Base-by-base conservation (phyloP, 1,284 basidiomycete genomes). In the Prillingera fragicola region DNA sequence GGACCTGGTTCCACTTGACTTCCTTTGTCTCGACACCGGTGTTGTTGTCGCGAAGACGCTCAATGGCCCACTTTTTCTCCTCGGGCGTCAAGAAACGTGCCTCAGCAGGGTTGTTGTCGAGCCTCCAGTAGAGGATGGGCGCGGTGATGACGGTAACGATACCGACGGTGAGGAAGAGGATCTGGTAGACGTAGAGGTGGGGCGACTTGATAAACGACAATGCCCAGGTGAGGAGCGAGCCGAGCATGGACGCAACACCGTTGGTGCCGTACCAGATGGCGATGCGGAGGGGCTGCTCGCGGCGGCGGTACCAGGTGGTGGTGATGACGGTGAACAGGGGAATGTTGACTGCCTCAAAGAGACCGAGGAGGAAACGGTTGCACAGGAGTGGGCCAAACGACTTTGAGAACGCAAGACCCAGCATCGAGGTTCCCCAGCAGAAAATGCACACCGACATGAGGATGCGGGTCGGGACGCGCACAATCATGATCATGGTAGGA, bases 251-350 rank as follows among this genome's bases (percentile, higher is more conserved):
- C 15, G 41, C 44, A 25, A 49, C 22, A 12, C 52, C 48, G 45
- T 54, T 54, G 8, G 45, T 52, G 33, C 52, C 41, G 45, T 54
- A 54, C 67, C 67, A 67, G 6, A 56, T 43, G 23, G 57, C 58
- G 24, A 67, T 52, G 36, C 64, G 62, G 27, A 64, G 41, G 1
- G 62, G 62, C 55, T 68, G 64, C 57, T 72, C 70, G 17, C 61
- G 60, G 35, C 71, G 61, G 33, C 70, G 54, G 55, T 71, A 72
- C 70, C 70, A 73, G 15, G 66, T 65, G 8, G 62, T 54, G 15
- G 69, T 71, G 38, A 73, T 56, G 43, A 73, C 56, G 37, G 24
- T 21, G 54, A 71, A 71, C 10, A 72, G 54, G 1, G 69, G 70
- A 5, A 72, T 49, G 45, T 64, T 65, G 10, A 63, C 61, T 5